Evolutionary conservation across 192 early-diverging fungal genomes (phyloP).

Genomic region (Glomus cerebriforme): DNA sequence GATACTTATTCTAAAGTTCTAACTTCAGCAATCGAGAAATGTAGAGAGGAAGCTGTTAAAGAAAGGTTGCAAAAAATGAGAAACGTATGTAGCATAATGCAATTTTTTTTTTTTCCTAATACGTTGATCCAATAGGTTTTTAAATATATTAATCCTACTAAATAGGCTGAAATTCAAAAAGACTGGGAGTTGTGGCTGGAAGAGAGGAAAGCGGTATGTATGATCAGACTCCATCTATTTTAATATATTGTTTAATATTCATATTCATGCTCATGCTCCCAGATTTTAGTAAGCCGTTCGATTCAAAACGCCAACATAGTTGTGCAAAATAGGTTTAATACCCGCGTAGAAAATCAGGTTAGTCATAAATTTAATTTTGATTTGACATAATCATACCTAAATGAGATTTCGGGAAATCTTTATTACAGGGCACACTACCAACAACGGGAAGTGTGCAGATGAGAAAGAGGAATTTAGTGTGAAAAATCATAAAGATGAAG

Average conservation of each 20-base stretch:
- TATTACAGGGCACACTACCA: conserved; percentile 4
- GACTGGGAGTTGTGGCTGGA: conserved; percentile 31
- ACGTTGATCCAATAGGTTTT: not conserved
- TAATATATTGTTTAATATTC: not conserved
- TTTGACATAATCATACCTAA: not conserved
- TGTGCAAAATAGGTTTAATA: conserved; percentile 7
- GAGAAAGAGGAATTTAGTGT: not conserved
- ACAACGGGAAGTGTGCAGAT: not conserved
- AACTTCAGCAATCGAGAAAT: too few species aligned
- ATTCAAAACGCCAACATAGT: not conserved
- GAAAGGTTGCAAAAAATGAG: too few species aligned
- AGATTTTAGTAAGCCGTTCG: conserved; percentile 10
- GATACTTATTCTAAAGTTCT: too few species aligned
- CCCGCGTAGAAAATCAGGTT: not conserved
- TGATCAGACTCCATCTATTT: not conserved
- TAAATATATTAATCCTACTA: conserved; percentile 18
- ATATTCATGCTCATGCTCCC: not conserved
- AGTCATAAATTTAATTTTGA: conserved; percentile 15
- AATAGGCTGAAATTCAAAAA: conserved; percentile 26
- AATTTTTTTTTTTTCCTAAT: too few species aligned
- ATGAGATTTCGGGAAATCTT: conserved; percentile 11
- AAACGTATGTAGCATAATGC: too few species aligned
- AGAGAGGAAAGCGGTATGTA: conserved; percentile 31
- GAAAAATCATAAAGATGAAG: conserved; percentile 1
- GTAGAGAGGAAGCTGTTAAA: too few species aligned